A percentile compares a stretch with the other conserved stretches of the same genome.
Evolutionary conservation across 495 filamentous ascomycete species (phyloP).

Genomic region (Zalerion maritima): DNA sequence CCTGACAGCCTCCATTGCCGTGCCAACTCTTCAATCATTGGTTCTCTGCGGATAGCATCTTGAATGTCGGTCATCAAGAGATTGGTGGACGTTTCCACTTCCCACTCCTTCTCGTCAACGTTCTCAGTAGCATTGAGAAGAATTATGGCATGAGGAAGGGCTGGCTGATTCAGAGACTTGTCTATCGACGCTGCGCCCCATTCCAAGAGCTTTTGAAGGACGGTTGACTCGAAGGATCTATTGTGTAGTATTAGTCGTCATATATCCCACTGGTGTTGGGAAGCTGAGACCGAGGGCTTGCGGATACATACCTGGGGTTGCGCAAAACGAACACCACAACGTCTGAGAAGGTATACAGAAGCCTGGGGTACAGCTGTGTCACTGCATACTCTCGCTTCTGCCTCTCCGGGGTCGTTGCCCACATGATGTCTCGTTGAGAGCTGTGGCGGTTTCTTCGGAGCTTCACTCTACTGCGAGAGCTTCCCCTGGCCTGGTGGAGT

Average conservation of each 20-base stretch:
- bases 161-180: constrained; percentile 39
- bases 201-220: constrained; percentile 28
- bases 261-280: constrained; percentile 9
- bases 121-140: constrained; percentile 36
- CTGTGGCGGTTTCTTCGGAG: constrained; percentile 4
- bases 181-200: constrained; percentile 30
- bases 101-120: constrained; percentile 33
- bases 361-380: constrained; percentile 34
- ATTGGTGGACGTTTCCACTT: constrained; percentile 29
- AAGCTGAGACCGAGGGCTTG: not conserved
- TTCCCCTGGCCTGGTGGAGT: too few relatives aligned
- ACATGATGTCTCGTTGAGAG: constrained; percentile 13
- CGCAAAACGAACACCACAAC: constrained; percentile 36
- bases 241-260: too few relatives aligned
- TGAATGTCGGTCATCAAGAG: constrained; percentile 19
- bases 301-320: constrained; percentile 23
- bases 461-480: too few relatives aligned
- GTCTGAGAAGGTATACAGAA: constrained; percentile 42
- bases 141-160: constrained; percentile 39
- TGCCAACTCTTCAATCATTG: constrained; percentile 15
- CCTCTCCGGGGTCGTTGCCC: constrained; percentile 27
- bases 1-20: constrained; percentile 18
- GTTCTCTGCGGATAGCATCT: constrained; percentile 13
- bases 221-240: constrained; percentile 21
- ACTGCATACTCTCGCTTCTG: constrained; percentile 28